Evolutionary conservation across 495 filamentous ascomycete genomes (phyloP), one percentile per base, ranked within the genome.

Genomic region (Sabuloglossum arenarium): DNA sequence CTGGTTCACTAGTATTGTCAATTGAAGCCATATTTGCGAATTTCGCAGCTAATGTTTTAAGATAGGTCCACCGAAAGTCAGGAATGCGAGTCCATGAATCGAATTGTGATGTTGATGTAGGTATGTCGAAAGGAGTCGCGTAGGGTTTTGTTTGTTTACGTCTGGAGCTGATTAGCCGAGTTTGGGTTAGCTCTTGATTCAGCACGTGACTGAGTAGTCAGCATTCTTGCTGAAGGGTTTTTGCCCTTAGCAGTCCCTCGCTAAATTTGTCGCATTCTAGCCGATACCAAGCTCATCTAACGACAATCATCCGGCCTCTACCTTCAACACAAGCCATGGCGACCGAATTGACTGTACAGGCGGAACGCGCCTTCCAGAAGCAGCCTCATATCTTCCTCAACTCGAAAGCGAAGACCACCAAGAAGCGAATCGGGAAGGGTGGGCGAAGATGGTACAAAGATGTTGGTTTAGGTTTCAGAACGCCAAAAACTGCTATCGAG

Each of bases 321-420:
- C 4, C 39, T 16, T 21, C 21, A 56, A 46, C 54, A 31, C 55
- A 51, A 74, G 84, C 73, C 74, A 95, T 94, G 88, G 88, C 88
- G 69, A 95, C 88, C 77, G 88, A 94, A 80, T 79, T 95, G 74
- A 94, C 84, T 71, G 88, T 95, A 71, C 88, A 94, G 80, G 88
- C 85, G 68, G 88, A 95, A 82, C 87, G 88, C 74, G 88, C 88
- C 76, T 95, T 82, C 83, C 88, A 94, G 73, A 95, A 95, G 80
- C 89, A 98, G 80, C 93, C 91, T 67, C 93, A 99, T 75, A 94
- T 99, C 80, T 97, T 96, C 85, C 79, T 84, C 68, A 94, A 94
- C 79, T 71, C 77, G 65, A 96, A 95, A 81, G 69, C 73, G 63
- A 79, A 83, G 73, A 82, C 85, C 71, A 71, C 80, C 61, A 96